Conservation (phyloP, 2,329 filamentous ascomycete species). For the Colletotrichum lupini region DNA sequence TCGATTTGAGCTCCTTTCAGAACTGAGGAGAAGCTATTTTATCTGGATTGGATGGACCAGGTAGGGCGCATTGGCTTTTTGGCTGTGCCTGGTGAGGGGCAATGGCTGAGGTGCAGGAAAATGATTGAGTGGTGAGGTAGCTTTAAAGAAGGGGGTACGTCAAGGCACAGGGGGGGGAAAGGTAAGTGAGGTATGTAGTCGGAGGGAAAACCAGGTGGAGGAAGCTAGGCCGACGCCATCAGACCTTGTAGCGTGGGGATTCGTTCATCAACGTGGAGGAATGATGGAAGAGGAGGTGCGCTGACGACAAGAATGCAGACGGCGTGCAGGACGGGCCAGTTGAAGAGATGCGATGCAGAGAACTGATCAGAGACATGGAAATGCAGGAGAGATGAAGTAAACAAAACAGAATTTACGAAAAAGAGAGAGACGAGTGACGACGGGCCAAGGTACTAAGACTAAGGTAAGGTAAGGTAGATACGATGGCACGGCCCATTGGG, state of each 20-base stretch:
- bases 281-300: constrained; percentile 30
- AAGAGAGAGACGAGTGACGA: neutral
- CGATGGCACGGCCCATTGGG: constrained; percentile 17
- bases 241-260: constrained; percentile 29
- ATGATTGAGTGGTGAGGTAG: constrained; percentile 3
- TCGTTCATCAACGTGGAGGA: constrained; percentile 27
- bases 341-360: constrained; percentile 10
- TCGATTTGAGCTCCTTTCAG: constrained; percentile 18
- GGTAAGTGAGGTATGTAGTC: neutral
- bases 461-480: neutral
- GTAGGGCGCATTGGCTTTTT: constrained; percentile 26
- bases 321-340: constrained; percentile 12
- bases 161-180: constrained; percentile 13
- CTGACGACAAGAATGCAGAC: constrained; percentile 33
- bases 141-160: constrained; percentile 28
- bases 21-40: constrained; percentile 26
- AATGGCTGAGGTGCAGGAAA: constrained; percentile 2
- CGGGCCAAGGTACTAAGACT: neutral
- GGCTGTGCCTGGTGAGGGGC: constrained; percentile 26
- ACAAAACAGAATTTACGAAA: constrained; percentile 1
- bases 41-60: neutral
- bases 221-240: constrained; percentile 29
- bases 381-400: constrained; percentile 17
- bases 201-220: constrained; percentile 29
- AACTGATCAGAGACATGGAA: constrained; percentile 8